Evolutionary conservation across 805 yeast species (phyloP).

Genomic region (Yarrowia osloensis): DNA sequence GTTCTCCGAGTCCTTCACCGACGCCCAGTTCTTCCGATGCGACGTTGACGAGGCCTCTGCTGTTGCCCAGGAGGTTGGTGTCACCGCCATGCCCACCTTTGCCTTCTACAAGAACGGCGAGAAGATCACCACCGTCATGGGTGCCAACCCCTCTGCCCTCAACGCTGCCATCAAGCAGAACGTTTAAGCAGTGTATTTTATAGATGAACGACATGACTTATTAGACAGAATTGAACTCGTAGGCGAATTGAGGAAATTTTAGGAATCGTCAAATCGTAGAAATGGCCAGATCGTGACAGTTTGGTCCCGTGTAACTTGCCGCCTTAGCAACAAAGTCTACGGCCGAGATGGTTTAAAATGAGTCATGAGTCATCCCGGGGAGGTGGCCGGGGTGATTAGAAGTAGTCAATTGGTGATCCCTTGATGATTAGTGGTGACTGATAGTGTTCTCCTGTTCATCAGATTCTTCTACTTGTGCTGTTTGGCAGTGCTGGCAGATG

Average conservation of each 20-base stretch:
- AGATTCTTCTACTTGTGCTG: no score
- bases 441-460: no score
- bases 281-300: no score
- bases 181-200: conserved; percentile 34
- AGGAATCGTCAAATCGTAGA: no score
- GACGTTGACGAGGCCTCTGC: conserved; percentile 84
- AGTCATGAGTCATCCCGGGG: background rate
- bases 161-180: conserved; percentile 65
- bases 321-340: background rate
- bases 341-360: background rate
- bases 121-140: conserved; percentile 75
- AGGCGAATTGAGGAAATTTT: no score
- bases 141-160: conserved; percentile 71
- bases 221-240: background rate
- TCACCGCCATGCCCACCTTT: conserved; percentile 66
- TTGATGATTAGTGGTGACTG: no score
- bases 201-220: background rate
- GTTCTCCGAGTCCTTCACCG: conserved; percentile 53
- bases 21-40: conserved; percentile 79
- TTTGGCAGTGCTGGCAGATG: no score
- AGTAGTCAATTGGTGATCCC: no score
- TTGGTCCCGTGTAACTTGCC: background rate
- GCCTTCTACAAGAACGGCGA: conserved; percentile 82
- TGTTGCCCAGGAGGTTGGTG: conserved; percentile 69
- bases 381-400: background rate